A percentile compares a stretch with the other conserved stretches of the same genome.
phyloP scores from a whole-genome alignment of 2,329 filamentous ascomycete species.

The Botrytis fabae region DNA sequence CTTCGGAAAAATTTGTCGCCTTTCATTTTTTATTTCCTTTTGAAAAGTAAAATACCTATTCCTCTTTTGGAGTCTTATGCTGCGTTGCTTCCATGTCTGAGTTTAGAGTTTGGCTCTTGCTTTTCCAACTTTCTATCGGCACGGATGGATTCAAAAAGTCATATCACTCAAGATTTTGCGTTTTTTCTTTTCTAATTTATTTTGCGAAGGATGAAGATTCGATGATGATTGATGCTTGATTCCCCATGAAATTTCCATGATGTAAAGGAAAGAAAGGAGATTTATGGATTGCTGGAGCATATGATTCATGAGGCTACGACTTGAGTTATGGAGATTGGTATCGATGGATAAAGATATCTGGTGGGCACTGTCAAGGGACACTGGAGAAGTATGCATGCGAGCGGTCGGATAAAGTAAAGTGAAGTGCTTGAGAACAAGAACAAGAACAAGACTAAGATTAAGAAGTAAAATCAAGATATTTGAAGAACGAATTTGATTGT shows the following conservation, averaged over 20 bases:
- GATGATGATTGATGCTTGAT: constrained; percentile 21
- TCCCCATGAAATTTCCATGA: constrained; percentile 15
- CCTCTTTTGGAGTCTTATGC: constrained; percentile 18
- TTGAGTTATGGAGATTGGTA: constrained; percentile 18
- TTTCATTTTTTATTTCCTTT: constrained; percentile 16
- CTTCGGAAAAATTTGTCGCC: constrained; percentile 2
- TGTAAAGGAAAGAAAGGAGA: constrained; percentile 21
- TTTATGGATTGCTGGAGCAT: constrained; percentile 22
- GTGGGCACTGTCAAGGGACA: constrained; percentile 21
- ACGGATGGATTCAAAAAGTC: constrained; percentile 12
- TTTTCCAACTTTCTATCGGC: constrained; percentile 6
- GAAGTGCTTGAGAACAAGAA: constrained; percentile 18
- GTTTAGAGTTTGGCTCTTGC: constrained; percentile 21
- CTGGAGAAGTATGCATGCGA: constrained; percentile 16
- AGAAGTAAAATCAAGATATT: constrained; percentile 13
- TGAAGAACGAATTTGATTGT: not conserved
- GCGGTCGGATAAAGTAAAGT: constrained; percentile 20
- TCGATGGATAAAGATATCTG: constrained; percentile 20
- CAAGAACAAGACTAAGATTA: not conserved
- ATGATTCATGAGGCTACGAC: constrained; percentile 25
- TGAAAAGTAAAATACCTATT: constrained; percentile 22
- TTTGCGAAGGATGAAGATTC: constrained; percentile 22
- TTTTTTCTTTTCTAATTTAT: constrained; percentile 18
- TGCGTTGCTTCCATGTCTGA: constrained; percentile 24
- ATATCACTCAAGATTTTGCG: constrained; percentile 5